These are phyloP conservation scores for Penicillium rolfsii DNA, from an alignment of 2,329 filamentous ascomycete species.

Conservation along the genomic window DNA sequence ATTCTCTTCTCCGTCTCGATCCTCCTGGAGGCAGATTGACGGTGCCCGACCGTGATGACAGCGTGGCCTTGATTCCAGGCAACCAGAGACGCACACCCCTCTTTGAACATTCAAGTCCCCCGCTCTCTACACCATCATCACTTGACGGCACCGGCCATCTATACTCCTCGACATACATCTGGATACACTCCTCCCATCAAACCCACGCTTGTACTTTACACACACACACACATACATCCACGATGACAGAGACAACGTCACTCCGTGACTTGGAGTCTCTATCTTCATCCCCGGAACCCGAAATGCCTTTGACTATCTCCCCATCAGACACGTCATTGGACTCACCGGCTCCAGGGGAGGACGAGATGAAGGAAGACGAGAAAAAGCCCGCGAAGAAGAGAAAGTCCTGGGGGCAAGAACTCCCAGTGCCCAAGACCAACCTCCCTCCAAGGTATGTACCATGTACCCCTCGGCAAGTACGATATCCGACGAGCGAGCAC, in stretches of 20 bases:
- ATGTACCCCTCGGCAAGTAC: conserved; percentile 38
- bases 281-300: conserved; percentile 36
- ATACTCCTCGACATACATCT: conserved; percentile 3
- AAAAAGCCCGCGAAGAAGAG: conserved; percentile 88
- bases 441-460: conserved; percentile 77
- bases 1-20: conserved; percentile 4
- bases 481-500: background rate
- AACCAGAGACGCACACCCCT: conserved; percentile 1
- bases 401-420: conserved; percentile 97
- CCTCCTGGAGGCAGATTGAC: conserved; percentile 28
- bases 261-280: conserved; percentile 37
- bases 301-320: conserved; percentile 46
- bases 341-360: conserved; percentile 28
- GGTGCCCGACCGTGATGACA: conserved; percentile 42
- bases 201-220: background rate
- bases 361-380: conserved; percentile 42
- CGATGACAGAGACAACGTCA: conserved; percentile 39
- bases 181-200: conserved; percentile 10
- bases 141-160: conserved; percentile 26
- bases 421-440: conserved; percentile 95
- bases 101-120: background rate
- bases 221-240: background rate
- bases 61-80: conserved; percentile 34
- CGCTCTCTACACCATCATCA: conserved; percentile 14
- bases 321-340: conserved; percentile 46